These are phyloP conservation scores for Trichoderma koningiopsis DNA, from an alignment of 2,329 filamentous ascomycete genomes.

Conservation along the genomic window DNA sequence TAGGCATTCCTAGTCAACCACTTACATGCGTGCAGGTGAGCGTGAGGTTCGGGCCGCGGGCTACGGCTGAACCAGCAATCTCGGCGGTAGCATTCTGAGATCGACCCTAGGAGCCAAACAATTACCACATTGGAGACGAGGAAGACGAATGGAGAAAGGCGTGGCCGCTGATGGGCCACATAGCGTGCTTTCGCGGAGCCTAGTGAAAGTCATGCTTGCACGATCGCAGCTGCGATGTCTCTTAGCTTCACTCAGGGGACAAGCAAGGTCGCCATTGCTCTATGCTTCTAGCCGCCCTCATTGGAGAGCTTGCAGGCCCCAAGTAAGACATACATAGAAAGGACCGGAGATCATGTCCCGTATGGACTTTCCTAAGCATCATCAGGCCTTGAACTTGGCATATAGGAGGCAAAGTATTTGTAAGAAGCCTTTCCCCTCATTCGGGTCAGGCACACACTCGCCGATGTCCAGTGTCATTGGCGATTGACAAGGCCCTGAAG, in stretches of 20 bases:
- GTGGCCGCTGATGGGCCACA: conserved; percentile 2
- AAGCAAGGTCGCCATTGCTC: not conserved
- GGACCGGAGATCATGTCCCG: not conserved
- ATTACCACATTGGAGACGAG: not conserved
- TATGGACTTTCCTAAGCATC: not conserved
- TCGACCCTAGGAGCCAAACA: conserved; percentile 15
- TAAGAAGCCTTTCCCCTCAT: not conserved
- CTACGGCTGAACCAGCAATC: conserved; percentile 11
- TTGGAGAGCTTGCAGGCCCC: conserved; percentile 5
- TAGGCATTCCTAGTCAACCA: not conserved
- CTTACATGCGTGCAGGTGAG: not conserved
- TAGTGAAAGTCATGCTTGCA: conserved; percentile 5
- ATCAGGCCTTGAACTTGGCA: not conserved
- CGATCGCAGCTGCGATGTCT: conserved; percentile 10
- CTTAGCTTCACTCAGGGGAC: conserved; percentile 5
- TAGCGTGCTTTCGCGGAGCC: conserved; percentile 1
- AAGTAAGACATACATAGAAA: conserved; percentile 11
- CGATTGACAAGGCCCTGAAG: not conserved
- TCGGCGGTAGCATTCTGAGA: conserved; percentile 17
- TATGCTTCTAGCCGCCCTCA: not conserved
- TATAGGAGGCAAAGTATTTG: not conserved
- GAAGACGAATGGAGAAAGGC: conserved; percentile 16
- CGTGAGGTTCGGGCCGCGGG: conserved; percentile 23
- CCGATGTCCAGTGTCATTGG: not conserved
- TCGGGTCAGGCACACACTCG: not conserved